Base-by-base conservation (phyloP, 305 asterid genomes). In the Solanum hybrid region DNA sequence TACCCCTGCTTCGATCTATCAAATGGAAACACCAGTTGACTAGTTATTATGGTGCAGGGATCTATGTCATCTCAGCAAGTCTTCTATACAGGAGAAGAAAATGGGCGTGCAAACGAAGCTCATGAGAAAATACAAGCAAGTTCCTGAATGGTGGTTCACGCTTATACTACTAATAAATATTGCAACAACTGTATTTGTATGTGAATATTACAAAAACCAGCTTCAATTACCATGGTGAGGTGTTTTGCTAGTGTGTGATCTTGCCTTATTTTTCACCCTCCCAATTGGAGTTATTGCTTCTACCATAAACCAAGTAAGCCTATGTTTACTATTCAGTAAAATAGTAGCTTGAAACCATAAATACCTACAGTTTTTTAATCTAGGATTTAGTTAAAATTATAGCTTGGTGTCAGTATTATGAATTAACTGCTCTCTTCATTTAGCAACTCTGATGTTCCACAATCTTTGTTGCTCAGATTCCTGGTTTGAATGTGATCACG, bases 101-200 rank as follows among this genome's bases (percentile, higher is more conserved):
- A 89, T 94, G 92, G 98, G 95, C 86, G 91, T 97, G 89, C 99
- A 97, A 95, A 92, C 96, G 64, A 95, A 93, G 97, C 96, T 97
- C 35, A 96, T 97, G 98, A 96, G 93, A 90, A 94, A 79, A 60
- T 97, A 96, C 93, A 94, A 94, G 86, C 94, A 94, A 93, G 99
- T 95, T 87, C 99, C 98, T 9, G 98, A 96, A 90, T 97, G 97
- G 96, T 96, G 99, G 98, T 97, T 97, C 93, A 88, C 92, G 5
- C 89, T 91, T 91, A 92, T 97, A 89, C 97, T 97, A 36, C 45
- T 92, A 45, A 24, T 29, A 31, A 31, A 94, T 91, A 95, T 97
- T 32, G 93, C 88, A 12, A 95, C 90, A 78, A 94, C 99, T 56
- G 72, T 97, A 77, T 92, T 95, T 88, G 93, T 94, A 42, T 97